Percentiles rank a stretch among this genome's conserved stretches.
Conservation (phyloP, 768 basidiomycete species). For the Hysterangium stoloniferum region DNA sequence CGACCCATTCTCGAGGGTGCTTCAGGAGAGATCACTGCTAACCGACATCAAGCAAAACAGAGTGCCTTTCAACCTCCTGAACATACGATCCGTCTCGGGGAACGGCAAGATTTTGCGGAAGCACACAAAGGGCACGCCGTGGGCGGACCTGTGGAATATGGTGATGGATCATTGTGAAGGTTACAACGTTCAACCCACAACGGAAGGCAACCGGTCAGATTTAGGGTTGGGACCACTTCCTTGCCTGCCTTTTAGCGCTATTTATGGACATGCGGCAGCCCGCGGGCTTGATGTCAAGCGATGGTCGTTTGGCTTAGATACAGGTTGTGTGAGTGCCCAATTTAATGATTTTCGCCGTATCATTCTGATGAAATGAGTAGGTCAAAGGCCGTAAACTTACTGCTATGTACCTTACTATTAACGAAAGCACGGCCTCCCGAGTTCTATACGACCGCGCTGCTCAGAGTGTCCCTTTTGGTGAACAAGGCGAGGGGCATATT, state of each 20-base stretch:
- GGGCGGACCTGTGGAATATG: constrained; percentile 69
- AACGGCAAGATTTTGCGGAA: constrained; percentile 29
- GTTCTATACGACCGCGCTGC: not conserved
- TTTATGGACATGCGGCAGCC: constrained; percentile 82
- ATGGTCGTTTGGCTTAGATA: constrained; percentile 81
- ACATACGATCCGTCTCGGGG: constrained; percentile 53
- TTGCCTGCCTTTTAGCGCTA: constrained; percentile 67
- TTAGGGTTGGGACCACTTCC: constrained; percentile 31
- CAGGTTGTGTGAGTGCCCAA: constrained; percentile 82
- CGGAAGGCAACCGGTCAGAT: constrained; percentile 13
- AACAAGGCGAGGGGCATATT: not conserved
- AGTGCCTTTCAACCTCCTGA: constrained; percentile 68
- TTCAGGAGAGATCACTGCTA: constrained; percentile 67
- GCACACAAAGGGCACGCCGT: constrained; percentile 51
- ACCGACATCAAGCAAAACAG: constrained; percentile 65
- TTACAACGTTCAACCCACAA: not conserved
- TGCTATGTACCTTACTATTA: constrained; percentile 48
- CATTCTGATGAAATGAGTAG: constrained; percentile 20
- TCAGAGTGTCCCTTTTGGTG: not conserved
- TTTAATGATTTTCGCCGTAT: constrained; percentile 14
- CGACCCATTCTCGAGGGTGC: constrained; percentile 31
- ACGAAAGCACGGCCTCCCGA: not conserved
- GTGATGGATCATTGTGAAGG: constrained; percentile 49
- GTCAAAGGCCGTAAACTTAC: constrained; percentile 56
- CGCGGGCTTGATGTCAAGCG: constrained; percentile 75